Conservation (phyloP, 2,329 filamentous ascomycete species). For the Ceratocystis cubensis region DNA sequence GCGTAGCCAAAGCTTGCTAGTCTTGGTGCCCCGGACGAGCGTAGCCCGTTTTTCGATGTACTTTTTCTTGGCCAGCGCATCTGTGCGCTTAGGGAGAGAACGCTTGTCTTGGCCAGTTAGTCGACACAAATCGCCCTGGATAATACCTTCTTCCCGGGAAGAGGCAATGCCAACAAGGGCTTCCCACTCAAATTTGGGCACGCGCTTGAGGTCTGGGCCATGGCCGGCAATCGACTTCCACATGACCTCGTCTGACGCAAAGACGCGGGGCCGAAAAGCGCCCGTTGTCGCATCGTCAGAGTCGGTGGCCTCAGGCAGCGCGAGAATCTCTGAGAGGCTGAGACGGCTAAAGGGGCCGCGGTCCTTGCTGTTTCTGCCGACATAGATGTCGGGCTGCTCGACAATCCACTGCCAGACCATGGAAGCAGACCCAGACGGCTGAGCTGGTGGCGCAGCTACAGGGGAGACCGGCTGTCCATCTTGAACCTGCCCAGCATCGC, state of each 20-base stretch:
- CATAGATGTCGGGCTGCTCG: conserved; percentile 23
- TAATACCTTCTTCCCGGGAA: conserved; percentile 41
- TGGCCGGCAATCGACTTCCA: conserved; percentile 51
- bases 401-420: conserved; percentile 24
- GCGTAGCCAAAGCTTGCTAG: conserved; percentile 50
- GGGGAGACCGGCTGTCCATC: background rate
- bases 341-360: conserved; percentile 23
- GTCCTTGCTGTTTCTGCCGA: conserved; percentile 19
- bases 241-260: conserved; percentile 42
- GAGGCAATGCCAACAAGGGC: conserved; percentile 46
- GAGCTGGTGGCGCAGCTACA: background rate
- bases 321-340: conserved; percentile 22
- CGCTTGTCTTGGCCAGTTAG: conserved; percentile 50
- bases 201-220: conserved; percentile 43
- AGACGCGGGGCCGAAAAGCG: conserved; percentile 29
- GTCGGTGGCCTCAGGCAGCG: conserved; percentile 14
- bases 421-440: conserved; percentile 9
- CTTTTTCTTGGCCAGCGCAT: conserved; percentile 45
- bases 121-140: conserved; percentile 47
- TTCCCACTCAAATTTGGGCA: conserved; percentile 48
- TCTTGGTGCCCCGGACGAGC: conserved; percentile 46
- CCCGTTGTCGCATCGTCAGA: background rate
- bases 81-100: conserved; percentile 49
- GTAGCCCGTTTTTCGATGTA: conserved; percentile 50
- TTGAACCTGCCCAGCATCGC: background rate